Conservation (phyloP, 495 filamentous ascomycete species). For the Staphylotrichum tortipilum region DNA sequence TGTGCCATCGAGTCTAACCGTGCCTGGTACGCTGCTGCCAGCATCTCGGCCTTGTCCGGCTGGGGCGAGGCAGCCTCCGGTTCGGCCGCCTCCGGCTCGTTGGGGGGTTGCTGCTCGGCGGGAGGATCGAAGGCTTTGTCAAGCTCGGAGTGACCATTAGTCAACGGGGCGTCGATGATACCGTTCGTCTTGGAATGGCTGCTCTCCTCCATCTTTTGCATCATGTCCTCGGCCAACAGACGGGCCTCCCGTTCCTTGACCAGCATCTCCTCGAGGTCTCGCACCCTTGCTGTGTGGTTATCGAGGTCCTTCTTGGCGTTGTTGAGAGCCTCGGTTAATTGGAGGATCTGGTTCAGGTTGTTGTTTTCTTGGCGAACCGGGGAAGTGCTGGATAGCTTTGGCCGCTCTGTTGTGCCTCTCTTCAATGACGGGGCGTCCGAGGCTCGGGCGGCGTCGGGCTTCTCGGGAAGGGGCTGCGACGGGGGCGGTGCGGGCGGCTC, state of each 20-base stretch:
- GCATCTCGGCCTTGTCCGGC: slow-evolving; percentile 34
- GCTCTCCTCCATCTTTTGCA: slow-evolving; percentile 57
- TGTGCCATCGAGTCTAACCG: slow-evolving; percentile 69
- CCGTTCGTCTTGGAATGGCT: slow-evolving; percentile 32
- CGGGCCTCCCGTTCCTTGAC: slow-evolving; percentile 72
- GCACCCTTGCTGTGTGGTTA: slow-evolving; percentile 64
- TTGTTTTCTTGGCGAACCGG: slow-evolving; percentile 57
- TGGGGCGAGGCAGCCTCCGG: slow-evolving; percentile 27
- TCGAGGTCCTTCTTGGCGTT: slow-evolving; percentile 76
- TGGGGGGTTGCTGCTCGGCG: slow-evolving; percentile 14
- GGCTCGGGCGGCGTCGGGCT: slow-evolving; percentile 60
- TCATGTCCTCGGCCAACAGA: slow-evolving; percentile 72
- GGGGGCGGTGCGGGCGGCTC: slow-evolving; percentile 88
- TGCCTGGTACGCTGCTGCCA: slow-evolving; percentile 52
- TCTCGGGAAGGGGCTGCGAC: slow-evolving; percentile 82
- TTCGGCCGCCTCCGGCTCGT: background rate
- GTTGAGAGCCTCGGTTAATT: slow-evolving; percentile 72
- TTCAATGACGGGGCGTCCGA: slow-evolving; percentile 54
- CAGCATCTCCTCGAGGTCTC: slow-evolving; percentile 71
- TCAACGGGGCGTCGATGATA: slow-evolving; percentile 16
- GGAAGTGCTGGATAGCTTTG: slow-evolving; percentile 50
- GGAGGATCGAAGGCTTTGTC: slow-evolving; percentile 34
- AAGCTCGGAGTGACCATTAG: slow-evolving; percentile 26
- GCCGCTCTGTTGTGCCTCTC: slow-evolving; percentile 65
- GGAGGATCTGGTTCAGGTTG: slow-evolving; percentile 62